Evolutionary conservation across 495 filamentous ascomycete genomes (phyloP).

Genomic region (Astrothelium macrocarpum): DNA sequence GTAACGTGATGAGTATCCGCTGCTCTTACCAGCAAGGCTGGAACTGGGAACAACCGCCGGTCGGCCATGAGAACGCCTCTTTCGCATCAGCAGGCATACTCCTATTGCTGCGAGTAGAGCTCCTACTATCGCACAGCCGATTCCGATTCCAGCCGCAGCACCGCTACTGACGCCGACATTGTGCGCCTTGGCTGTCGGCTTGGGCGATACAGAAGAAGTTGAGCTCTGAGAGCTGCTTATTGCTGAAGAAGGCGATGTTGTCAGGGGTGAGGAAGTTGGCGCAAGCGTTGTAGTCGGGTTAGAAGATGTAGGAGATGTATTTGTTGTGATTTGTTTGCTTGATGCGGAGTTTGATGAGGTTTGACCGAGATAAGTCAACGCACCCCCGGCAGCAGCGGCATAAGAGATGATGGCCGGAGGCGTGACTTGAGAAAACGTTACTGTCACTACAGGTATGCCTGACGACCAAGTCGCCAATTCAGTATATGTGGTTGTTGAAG

Average conservation of each 20-base stretch:
- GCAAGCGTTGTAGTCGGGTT: not conserved
- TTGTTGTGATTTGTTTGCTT: not conserved
- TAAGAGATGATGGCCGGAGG: not conserved
- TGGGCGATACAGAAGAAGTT: not conserved
- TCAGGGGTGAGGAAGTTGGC: not conserved
- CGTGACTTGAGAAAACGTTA: not conserved
- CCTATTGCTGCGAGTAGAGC: slow-evolving; percentile 19
- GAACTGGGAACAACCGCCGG: not conserved
- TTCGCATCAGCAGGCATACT: slow-evolving; percentile 13
- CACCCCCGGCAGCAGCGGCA: not conserved
- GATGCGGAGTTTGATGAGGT: not conserved
- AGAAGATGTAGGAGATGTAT: not conserved
- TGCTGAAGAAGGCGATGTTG: slow-evolving; percentile 1
- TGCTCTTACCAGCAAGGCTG: no score
- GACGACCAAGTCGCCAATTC: not conserved
- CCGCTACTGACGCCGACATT: slow-evolving; percentile 14
- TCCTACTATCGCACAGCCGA: slow-evolving; percentile 20
- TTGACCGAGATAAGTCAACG: not conserved
- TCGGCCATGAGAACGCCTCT: slow-evolving; percentile 3
- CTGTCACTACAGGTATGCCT: not conserved
- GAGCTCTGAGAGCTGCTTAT: not conserved
- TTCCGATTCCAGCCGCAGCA: slow-evolving; percentile 21
- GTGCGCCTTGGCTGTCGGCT: not conserved
- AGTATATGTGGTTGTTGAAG: not conserved
- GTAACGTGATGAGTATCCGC: no score